phyloP scores from a whole-genome alignment of 495 filamentous ascomycete genomes.

The Aspergillus sclerotioniger region DNA sequence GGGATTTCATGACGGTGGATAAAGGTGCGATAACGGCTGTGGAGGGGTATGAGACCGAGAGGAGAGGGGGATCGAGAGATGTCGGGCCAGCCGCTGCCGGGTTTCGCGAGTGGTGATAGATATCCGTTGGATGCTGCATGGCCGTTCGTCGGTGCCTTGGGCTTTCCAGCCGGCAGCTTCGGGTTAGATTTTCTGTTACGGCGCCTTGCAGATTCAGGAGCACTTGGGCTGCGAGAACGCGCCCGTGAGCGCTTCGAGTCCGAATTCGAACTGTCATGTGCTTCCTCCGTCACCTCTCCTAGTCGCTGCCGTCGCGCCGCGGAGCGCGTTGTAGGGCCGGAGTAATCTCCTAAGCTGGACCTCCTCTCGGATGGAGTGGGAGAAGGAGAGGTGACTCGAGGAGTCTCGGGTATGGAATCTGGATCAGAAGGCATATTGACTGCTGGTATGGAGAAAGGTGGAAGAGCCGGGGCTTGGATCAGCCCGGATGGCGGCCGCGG shows the following conservation, averaged over 20 bases:
- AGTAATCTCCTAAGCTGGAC: constrained; percentile 51
- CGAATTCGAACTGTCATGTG: constrained; percentile 36
- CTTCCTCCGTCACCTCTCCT: constrained; percentile 43
- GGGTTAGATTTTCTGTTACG: constrained; percentile 45
- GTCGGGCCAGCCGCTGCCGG: constrained; percentile 61
- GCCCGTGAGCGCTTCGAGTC: constrained; percentile 42
- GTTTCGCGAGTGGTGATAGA: constrained; percentile 61
- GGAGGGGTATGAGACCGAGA: constrained; percentile 92
- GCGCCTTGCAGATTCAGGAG: constrained; percentile 29
- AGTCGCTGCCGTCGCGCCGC: constrained; percentile 52
- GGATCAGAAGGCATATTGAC: constrained; percentile 46
- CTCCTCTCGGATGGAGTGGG: constrained; percentile 58
- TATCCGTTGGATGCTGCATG: constrained; percentile 57
- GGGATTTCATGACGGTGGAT: constrained; percentile 53
- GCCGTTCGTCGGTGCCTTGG: constrained; percentile 41
- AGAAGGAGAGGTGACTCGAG: constrained; percentile 69
- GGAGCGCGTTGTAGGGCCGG: constrained; percentile 63
- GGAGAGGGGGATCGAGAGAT: constrained; percentile 87
- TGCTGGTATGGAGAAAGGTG: constrained; percentile 43
- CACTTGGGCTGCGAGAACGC: constrained; percentile 25
- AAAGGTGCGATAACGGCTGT: constrained; percentile 54
- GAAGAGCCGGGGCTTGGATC: constrained; percentile 43
- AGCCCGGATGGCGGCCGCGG: constrained; percentile 52
- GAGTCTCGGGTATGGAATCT: constrained; percentile 57
- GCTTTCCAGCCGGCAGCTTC: constrained; percentile 41